Conservation (phyloP, 129 eudicot genomes). For the Flaveria bidentis region DNA sequence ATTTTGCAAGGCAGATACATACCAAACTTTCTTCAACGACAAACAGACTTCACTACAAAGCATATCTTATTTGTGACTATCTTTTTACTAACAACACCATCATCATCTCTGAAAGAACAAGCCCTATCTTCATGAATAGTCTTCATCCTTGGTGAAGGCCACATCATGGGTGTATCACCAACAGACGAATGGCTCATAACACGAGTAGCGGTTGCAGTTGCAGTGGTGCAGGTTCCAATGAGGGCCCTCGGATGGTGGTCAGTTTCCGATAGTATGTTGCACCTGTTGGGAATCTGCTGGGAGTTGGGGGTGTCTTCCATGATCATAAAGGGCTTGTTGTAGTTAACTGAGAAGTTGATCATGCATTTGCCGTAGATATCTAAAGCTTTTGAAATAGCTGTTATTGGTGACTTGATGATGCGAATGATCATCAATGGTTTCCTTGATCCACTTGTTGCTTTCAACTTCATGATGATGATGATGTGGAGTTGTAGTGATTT, state of each 20-base stretch:
- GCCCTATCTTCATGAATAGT: slow-evolving; percentile 26
- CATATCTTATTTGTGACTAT: slow-evolving; percentile 13
- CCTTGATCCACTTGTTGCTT: slow-evolving; percentile 6
- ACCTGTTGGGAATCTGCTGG: neutral
- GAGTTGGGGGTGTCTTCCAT: neutral
- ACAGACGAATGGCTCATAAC: neutral
- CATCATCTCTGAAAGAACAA: slow-evolving; percentile 20
- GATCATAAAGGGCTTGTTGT: neutral
- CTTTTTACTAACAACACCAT: slow-evolving; percentile 19
- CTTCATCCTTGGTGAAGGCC: slow-evolving; percentile 17
- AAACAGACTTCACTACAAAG: slow-evolving; percentile 19
- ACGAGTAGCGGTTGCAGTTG: neutral
- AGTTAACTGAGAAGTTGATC: slow-evolving; percentile 1
- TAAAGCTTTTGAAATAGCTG: slow-evolving; percentile 19
- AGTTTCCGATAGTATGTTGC: neutral
- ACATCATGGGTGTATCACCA: neutral
- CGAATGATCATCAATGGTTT: neutral
- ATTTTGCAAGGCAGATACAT: neutral
- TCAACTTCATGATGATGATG: neutral
- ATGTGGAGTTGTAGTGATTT: neutral
- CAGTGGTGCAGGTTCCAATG: neutral
- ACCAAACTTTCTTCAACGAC: neutral
- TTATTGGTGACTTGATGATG: slow-evolving; percentile 27
- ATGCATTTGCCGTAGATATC: slow-evolving; percentile 23
- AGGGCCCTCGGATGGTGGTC: neutral